Conservation (phyloP, 2,329 filamentous ascomycete species). For the Penicillium corylophilum region DNA sequence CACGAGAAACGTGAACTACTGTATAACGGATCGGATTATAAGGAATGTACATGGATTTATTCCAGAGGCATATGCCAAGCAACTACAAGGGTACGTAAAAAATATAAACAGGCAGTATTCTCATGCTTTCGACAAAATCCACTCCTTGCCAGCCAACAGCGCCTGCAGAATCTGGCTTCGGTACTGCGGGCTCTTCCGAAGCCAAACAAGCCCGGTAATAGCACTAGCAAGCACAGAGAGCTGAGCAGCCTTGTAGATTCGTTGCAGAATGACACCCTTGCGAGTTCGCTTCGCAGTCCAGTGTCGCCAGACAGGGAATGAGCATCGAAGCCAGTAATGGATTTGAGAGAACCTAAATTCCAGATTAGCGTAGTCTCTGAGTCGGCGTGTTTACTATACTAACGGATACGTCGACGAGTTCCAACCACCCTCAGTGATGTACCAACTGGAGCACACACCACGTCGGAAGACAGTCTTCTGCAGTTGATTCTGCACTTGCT, state of each 20-base stretch:
- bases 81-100: not conserved
- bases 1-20: not conserved
- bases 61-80: not conserved
- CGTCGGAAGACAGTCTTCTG: constrained; percentile 50
- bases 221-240: constrained; percentile 19
- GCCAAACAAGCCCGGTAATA: constrained; percentile 18
- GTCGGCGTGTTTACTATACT: constrained; percentile 13
- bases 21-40: not conserved
- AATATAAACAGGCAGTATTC: not conserved
- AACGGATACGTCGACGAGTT: constrained; percentile 51
- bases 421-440: constrained; percentile 50
- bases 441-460: constrained; percentile 52
- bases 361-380: constrained; percentile 9
- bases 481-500: constrained; percentile 48
- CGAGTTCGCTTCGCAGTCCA: constrained; percentile 54
- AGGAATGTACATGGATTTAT: not conserved
- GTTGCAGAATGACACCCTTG: constrained; percentile 44
- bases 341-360: constrained; percentile 49
- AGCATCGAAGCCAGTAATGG: constrained; percentile 51
- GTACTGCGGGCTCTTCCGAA: constrained; percentile 12
- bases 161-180: constrained; percentile 7
- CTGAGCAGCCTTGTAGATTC: constrained; percentile 18
- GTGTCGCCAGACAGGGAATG: constrained; percentile 55
- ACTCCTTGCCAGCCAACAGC: constrained; percentile 11
- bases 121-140: constrained; percentile 8